These are phyloP conservation scores for Verticillium nubilum DNA, from an alignment of 2,329 filamentous ascomycete genomes.

Conservation along the genomic window DNA sequence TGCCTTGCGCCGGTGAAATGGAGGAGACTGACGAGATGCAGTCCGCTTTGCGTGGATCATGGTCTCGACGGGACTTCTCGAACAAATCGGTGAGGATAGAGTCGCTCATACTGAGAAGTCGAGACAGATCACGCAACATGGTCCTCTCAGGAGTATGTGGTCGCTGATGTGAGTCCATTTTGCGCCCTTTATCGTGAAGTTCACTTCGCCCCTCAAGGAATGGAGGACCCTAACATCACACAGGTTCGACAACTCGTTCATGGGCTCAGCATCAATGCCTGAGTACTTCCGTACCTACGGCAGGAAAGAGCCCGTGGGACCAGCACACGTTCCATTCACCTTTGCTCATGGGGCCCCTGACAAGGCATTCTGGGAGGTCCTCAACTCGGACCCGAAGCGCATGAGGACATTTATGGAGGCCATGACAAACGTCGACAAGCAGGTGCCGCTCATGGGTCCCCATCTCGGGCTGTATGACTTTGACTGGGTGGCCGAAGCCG, in stretches of 20 bases:
- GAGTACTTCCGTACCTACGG: constrained; percentile 26
- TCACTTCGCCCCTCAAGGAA: no score
- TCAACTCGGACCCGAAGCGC: constrained; percentile 17
- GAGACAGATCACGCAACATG: neutral
- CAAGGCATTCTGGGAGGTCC: constrained; percentile 25
- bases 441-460: constrained; percentile 19
- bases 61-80: constrained; percentile 3
- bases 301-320: constrained; percentile 21
- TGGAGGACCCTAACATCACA: no score
- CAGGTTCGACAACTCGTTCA: constrained; percentile 19
- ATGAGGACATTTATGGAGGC: constrained; percentile 21
- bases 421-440: constrained; percentile 21
- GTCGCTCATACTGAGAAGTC: constrained; percentile 9
- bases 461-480: constrained; percentile 24
- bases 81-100: constrained; percentile 6
- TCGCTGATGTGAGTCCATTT: neutral
- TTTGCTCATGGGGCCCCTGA: constrained; percentile 22
- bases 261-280: constrained; percentile 17
- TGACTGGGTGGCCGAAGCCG: constrained; percentile 16
- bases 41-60: constrained; percentile 7
- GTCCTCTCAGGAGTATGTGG: constrained; percentile 1
- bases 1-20: neutral
- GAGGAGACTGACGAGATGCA: constrained; percentile 3
- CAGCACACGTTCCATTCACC: constrained; percentile 18
- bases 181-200: neutral